Conservation (phyloP, 164 flowering plant genomes). For the Berberis thunbergii region DNA sequence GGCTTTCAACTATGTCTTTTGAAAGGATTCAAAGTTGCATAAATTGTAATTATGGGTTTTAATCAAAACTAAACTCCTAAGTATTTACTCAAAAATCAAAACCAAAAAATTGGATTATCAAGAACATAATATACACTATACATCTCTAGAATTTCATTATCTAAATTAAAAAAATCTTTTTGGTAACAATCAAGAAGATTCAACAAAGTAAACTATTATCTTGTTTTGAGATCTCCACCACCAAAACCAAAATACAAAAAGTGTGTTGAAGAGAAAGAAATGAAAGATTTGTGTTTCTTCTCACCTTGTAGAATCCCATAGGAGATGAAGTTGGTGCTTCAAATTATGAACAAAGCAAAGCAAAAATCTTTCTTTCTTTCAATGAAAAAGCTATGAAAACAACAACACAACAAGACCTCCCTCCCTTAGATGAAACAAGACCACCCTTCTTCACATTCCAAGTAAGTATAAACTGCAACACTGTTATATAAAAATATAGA, state of each 20-base stretch:
- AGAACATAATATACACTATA: neutral
- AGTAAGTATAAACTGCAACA: slow-evolving; percentile 22
- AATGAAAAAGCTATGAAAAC: too few species aligned
- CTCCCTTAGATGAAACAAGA: slow-evolving; percentile 9
- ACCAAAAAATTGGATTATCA: neutral
- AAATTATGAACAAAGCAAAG: slow-evolving; percentile 7
- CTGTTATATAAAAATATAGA: neutral
- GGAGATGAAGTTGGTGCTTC: neutral
- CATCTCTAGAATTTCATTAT: slow-evolving; percentile 4
- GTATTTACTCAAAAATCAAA: neutral
- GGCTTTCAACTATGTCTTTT: too few species aligned
- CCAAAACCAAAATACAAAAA: slow-evolving; percentile 1
- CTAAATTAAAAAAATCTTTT: slow-evolving; percentile 2
- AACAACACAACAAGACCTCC: neutral
- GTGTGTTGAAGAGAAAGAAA: neutral
- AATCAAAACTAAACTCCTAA: neutral
- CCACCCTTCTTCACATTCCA: slow-evolving; percentile 25
- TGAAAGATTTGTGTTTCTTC: slow-evolving; percentile 2
- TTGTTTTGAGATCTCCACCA: slow-evolving; percentile 7
- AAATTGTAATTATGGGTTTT: too few species aligned
- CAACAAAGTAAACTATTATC: slow-evolving; percentile 5
- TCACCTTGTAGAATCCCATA: slow-evolving; percentile 14
- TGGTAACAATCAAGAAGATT: slow-evolving; percentile 1
- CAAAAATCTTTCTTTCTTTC: neutral
- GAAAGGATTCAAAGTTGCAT: too few species aligned